phyloP scores from a whole-genome alignment of 306 rosid genomes.

The Cicer pinnatifidum region DNA sequence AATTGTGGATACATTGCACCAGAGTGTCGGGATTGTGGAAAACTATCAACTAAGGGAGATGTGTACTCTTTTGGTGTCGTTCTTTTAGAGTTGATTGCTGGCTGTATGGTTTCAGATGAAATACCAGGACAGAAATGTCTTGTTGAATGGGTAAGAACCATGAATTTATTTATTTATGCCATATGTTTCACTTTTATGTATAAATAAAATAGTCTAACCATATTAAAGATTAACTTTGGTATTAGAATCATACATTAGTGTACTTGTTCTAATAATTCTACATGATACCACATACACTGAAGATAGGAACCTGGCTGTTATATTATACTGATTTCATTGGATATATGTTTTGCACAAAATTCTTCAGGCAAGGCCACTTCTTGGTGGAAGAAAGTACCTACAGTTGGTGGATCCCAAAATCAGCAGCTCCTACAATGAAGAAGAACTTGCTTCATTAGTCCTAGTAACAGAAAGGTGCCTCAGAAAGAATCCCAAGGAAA shows the following conservation, averaged over 20 bases:
- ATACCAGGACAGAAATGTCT: slow-evolving; percentile 39
- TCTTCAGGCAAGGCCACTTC: slow-evolving; percentile 52
- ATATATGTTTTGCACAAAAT: slow-evolving; percentile 25
- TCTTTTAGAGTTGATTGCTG: slow-evolving; percentile 54
- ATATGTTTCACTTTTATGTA: slow-evolving; percentile 10
- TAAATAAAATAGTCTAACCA: not conserved
- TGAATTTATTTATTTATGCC: not conserved
- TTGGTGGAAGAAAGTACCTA: slow-evolving; percentile 41
- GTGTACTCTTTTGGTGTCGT: slow-evolving; percentile 54
- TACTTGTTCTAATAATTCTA: no score
- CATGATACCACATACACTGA: not conserved
- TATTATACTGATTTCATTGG: slow-evolving; percentile 1
- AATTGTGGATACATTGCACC: slow-evolving; percentile 48
- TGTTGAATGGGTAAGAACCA: slow-evolving; percentile 47
- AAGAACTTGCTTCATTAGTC: slow-evolving; percentile 47
- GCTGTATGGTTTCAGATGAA: slow-evolving; percentile 41
- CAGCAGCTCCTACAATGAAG: slow-evolving; percentile 45
- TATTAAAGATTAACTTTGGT: not conserved
- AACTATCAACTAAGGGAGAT: slow-evolving; percentile 47
- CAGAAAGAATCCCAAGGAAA: slow-evolving; percentile 50
- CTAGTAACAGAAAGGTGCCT: slow-evolving; percentile 48
- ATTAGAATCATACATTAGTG: not conserved
- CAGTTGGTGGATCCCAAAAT: slow-evolving; percentile 50
- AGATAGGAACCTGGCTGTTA: slow-evolving; percentile 7
- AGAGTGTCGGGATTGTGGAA: slow-evolving; percentile 49